Conservation (phyloP, 495 filamentous ascomycete species). For the Hyaloscypha finlandica region DNA sequence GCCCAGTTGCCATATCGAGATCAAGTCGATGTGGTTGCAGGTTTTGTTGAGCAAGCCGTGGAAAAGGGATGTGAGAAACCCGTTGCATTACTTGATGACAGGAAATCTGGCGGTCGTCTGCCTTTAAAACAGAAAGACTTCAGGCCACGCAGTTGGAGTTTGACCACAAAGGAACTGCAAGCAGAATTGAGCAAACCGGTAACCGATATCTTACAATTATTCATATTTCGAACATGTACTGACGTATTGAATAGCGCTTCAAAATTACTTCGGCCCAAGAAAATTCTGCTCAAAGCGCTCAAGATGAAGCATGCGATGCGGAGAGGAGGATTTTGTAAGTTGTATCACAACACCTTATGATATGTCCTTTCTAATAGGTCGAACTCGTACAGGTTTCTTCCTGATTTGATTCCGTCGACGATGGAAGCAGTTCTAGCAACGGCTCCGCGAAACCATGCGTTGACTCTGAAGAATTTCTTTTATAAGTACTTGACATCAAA, state of each 20-base stretch:
- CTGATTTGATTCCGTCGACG: not conserved
- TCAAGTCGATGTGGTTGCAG: conserved; percentile 1
- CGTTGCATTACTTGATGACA: conserved; percentile 6
- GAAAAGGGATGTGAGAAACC: not conserved
- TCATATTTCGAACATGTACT: not conserved
- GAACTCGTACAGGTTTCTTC: not conserved
- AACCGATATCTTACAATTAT: not conserved
- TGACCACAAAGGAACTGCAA: not conserved
- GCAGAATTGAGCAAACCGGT: not conserved
- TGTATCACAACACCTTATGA: not conserved
- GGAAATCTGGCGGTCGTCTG: not conserved
- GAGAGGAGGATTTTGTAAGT: conserved; percentile 6
- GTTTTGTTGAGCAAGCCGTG: not conserved
- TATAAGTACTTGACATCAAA: conserved; percentile 4
- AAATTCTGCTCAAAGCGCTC: not conserved
- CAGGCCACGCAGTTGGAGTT: not conserved
- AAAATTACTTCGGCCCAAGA: not conserved
- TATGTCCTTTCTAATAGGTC: not conserved
- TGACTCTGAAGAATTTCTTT: conserved; percentile 6
- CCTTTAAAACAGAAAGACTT: not conserved
- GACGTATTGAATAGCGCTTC: not conserved
- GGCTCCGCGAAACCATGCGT: not conserved
- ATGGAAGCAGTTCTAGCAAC: not conserved
- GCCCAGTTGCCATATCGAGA: not conserved
- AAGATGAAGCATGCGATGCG: not conserved